phyloP scores from a whole-genome alignment of 1,139 yeast species.

The Suhomyces guaymorum region DNA sequence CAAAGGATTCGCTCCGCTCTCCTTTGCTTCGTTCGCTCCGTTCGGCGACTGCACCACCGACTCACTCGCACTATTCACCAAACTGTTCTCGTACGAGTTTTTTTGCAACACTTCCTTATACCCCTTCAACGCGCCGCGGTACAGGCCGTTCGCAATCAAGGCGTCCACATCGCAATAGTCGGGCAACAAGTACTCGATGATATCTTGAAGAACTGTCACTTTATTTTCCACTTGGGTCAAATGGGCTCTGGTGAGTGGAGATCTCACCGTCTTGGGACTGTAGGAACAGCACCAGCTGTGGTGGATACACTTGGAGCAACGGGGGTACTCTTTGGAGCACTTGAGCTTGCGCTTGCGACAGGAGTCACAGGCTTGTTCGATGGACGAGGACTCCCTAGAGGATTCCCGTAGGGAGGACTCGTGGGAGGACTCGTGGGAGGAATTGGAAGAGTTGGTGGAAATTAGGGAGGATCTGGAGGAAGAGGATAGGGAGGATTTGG shows the following conservation, averaged over 20 bases:
- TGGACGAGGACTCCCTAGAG: no score
- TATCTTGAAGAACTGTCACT: conserved; percentile 54
- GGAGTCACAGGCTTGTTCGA: conserved; percentile 59
- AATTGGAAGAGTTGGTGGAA: conserved; percentile 2
- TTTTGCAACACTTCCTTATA: conserved; percentile 15
- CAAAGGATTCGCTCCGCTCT: no score
- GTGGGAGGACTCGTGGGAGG: no score
- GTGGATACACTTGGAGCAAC: conserved; percentile 71
- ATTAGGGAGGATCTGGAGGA: conserved; percentile 1
- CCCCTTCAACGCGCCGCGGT: conserved; percentile 24
- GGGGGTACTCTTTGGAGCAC: conserved; percentile 68
- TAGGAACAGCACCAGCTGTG: conserved; percentile 77
- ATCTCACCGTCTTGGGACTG: conserved; percentile 73
- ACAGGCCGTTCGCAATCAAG: conserved; percentile 25
- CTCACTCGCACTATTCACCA: no score
- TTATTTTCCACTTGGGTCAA: conserved; percentile 73
- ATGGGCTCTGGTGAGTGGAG: conserved; percentile 81
- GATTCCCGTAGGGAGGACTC: no score
- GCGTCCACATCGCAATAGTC: conserved; percentile 26
- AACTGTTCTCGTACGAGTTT: no score
- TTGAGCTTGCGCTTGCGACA: conserved; percentile 59
- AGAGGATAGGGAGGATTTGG: no score
- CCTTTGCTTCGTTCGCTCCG: no score
- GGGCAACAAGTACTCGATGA: conserved; percentile 47
- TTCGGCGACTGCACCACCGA: no score